These are phyloP conservation scores for Paraphaeosphaeria minitans DNA, from an alignment of 2,329 filamentous ascomycete genomes.

Conservation along the genomic window DNA sequence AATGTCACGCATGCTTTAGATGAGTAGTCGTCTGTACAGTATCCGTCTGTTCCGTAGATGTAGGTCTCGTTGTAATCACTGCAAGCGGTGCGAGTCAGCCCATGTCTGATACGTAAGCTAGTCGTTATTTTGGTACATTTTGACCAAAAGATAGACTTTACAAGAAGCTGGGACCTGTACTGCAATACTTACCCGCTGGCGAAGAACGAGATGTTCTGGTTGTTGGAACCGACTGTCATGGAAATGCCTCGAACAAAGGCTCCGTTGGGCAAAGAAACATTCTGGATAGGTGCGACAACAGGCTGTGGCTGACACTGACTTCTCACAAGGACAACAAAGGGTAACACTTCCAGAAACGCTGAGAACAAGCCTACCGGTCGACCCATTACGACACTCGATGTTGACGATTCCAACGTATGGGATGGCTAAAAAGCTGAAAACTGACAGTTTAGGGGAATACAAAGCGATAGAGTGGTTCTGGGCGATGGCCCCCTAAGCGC, in stretches of 20 bases:
- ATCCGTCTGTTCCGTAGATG: constrained; percentile 20
- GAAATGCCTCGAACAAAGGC: constrained; percentile 18
- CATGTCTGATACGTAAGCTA: not conserved
- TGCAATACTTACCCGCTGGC: constrained; percentile 20
- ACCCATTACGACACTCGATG: constrained; percentile 6
- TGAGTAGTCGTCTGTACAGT: constrained; percentile 12
- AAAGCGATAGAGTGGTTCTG: not conserved
- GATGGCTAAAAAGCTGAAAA: not conserved
- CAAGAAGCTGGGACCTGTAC: not conserved
- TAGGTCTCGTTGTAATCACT: constrained; percentile 25
- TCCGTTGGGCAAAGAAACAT: constrained; percentile 19
- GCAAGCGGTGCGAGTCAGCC: constrained; percentile 11
- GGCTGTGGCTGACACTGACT: constrained; percentile 17
- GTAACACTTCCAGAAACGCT: constrained; percentile 3
- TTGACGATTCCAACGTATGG: not conserved
- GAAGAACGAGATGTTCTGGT: constrained; percentile 24
- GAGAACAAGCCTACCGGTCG: not conserved
- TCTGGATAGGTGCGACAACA: constrained; percentile 18
- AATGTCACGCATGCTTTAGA: constrained; percentile 20
- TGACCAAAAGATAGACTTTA: not conserved
- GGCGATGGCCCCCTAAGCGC: not conserved
- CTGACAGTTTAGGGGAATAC: not conserved
- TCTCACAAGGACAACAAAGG: not conserved
- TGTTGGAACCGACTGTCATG: constrained; percentile 19
- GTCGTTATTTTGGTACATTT: not conserved